Percentiles rank a stretch among this genome's conserved stretches.
Conservation (phyloP, 129 eudicot species). For the Glebionis coronaria region DNA sequence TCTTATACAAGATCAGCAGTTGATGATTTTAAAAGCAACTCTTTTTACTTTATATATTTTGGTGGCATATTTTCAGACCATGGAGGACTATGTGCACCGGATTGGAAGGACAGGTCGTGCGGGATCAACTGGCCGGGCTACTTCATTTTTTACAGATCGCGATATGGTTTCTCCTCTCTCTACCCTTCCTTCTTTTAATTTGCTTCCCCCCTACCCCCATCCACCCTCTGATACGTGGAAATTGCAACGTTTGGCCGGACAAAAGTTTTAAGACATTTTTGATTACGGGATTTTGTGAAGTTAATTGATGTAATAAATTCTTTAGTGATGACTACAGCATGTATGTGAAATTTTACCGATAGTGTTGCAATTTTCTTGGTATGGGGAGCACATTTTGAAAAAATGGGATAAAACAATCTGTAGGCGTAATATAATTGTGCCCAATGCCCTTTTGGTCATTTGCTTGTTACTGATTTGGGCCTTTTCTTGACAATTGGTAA, state of each 20-base stretch:
- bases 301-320: conserved; percentile 3
- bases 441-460: neutral
- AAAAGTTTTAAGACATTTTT: neutral
- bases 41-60: conserved; percentile 7
- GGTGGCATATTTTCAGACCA: conserved; percentile 41
- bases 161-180: conserved; percentile 51
- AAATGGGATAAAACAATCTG: neutral
- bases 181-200: neutral
- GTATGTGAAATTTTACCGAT: neutral
- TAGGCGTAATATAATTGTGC: neutral
- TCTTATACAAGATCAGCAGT: neutral
- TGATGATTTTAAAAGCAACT: neutral
- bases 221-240: neutral
- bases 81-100: conserved; percentile 88
- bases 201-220: neutral
- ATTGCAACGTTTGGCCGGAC: neutral
- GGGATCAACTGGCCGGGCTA: conserved; percentile 86
- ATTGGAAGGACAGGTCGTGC: conserved; percentile 93
- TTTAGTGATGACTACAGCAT: neutral
- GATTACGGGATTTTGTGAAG: neutral
- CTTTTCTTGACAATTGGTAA: conserved; percentile 11
- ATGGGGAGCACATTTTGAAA: neutral
- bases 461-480: conserved; percentile 6
- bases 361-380: neutral
- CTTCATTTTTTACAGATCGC: conserved; percentile 76